Conservation (phyloP, 2,329 filamentous ascomycete genomes). For the Diaporthe vaccinii region DNA sequence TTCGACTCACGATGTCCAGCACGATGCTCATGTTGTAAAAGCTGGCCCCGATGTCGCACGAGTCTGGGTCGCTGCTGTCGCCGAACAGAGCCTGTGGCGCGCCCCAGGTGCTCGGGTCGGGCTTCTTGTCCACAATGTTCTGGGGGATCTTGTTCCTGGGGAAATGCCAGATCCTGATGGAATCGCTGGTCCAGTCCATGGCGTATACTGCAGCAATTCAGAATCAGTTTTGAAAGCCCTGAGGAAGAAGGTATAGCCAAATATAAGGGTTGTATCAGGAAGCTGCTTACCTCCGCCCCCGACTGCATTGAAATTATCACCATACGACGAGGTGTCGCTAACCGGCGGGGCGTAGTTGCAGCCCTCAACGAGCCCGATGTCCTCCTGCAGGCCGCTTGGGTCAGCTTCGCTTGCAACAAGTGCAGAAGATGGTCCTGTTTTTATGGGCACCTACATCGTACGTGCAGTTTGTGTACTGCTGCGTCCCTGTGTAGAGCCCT, state of each 20-base stretch:
- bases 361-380: constrained; percentile 48
- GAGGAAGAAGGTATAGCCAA: too few relatives aligned
- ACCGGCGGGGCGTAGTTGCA: constrained; percentile 58
- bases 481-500: constrained; percentile 46
- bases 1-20: constrained; percentile 70
- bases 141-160: constrained; percentile 72
- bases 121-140: constrained; percentile 70
- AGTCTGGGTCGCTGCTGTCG: constrained; percentile 49
- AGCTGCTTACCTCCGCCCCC: constrained; percentile 65
- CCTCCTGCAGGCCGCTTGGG: neutral
- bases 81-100: constrained; percentile 79
- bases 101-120: constrained; percentile 77
- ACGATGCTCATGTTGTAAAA: constrained; percentile 80
- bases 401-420: neutral
- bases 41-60: constrained; percentile 74
- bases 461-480: constrained; percentile 53
- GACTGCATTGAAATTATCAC: constrained; percentile 75
- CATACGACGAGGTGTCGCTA: constrained; percentile 64
- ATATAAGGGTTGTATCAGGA: neutral
- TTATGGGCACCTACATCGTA: constrained; percentile 46
- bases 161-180: constrained; percentile 85
- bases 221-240: neutral
- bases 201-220: constrained; percentile 67
- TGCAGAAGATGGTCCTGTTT: too few relatives aligned
- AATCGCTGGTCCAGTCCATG: constrained; percentile 76